A percentile compares a stretch with the other conserved stretches of the same genome.
phyloP scores from a whole-genome alignment of 1,284 basidiomycete genomes.

The Austroboletus novae-zelandiae region DNA sequence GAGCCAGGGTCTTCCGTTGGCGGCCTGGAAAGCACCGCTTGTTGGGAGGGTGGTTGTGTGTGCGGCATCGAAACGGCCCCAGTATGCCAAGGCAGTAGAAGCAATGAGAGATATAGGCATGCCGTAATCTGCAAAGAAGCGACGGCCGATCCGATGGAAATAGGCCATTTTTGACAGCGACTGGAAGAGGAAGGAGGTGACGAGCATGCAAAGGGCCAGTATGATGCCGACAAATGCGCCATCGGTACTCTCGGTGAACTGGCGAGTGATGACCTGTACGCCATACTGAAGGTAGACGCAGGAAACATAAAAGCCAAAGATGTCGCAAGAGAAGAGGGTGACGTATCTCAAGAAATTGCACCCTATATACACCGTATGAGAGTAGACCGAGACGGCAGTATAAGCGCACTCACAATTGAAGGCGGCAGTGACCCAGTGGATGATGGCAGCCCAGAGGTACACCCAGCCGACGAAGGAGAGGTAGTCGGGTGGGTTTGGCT shows the following conservation, averaged over 20 bases:
- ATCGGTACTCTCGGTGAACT: conserved; percentile 48
- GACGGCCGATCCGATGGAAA: conserved; percentile 70
- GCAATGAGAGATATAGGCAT: conserved; percentile 85
- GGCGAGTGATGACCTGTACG: conserved; percentile 77
- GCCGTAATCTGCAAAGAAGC: conserved; percentile 83
- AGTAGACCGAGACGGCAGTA: background rate
- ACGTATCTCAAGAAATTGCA: conserved; percentile 85
- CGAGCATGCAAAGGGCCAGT: conserved; percentile 75
- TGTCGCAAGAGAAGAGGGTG: conserved; percentile 90
- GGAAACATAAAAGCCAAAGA: conserved; percentile 90
- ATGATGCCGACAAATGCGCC: conserved; percentile 73
- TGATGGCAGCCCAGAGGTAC: conserved; percentile 89
- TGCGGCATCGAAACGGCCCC: conserved; percentile 73
- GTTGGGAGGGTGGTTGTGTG: conserved; percentile 70
- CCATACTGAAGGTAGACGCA: conserved; percentile 91
- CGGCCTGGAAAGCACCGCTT: conserved; percentile 69
- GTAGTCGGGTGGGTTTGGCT: conserved; percentile 65
- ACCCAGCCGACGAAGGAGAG: conserved; percentile 91
- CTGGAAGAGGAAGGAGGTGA: conserved; percentile 72
- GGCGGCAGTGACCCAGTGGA: conserved; percentile 86
- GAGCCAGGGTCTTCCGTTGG: conserved; percentile 78
- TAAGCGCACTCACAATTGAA: conserved; percentile 63
- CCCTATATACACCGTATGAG: conserved; percentile 43
- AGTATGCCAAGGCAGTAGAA: conserved; percentile 75
- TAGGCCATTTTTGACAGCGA: conserved; percentile 59